A percentile compares a stretch with the other conserved stretches of the same genome.
phyloP scores from a whole-genome alignment of 2,329 filamentous ascomycete genomes.

The Metarhizium guizhouense region DNA sequence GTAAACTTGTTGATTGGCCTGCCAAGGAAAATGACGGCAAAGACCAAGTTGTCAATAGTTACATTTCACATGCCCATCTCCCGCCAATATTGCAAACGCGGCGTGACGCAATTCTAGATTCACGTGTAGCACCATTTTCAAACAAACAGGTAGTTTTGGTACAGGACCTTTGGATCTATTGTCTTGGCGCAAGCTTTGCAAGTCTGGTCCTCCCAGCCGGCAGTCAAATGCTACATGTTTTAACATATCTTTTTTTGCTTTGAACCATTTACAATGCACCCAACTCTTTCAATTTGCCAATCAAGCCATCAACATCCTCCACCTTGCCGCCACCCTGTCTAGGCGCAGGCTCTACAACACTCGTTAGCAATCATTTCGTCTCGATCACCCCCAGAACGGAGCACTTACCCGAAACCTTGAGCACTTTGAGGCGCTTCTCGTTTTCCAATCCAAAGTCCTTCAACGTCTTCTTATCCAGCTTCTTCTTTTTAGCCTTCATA shows the following conservation, averaged over 20 bases:
- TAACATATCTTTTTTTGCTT: neutral
- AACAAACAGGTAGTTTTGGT: neutral
- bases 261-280: slow-evolving; percentile 60
- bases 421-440: slow-evolving; percentile 69
- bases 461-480: slow-evolving; percentile 82
- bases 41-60: neutral
- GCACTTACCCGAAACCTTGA: slow-evolving; percentile 73
- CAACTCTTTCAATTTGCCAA: slow-evolving; percentile 89
- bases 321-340: slow-evolving; percentile 95
- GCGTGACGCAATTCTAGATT: neutral
- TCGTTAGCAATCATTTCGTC: slow-evolving; percentile 5
- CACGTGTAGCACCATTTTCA: neutral
- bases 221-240: slow-evolving; percentile 1
- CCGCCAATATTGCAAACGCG: neutral
- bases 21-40: neutral
- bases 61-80: neutral
- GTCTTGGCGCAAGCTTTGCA: neutral
- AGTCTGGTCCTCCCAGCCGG: neutral
- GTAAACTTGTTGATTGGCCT: neutral
- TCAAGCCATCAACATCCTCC: slow-evolving; percentile 91
- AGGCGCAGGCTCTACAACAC: slow-evolving; percentile 62
- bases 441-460: slow-evolving; percentile 72
- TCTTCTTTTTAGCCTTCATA: slow-evolving; percentile 99
- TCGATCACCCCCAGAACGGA: neutral
- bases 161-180: neutral